Base-by-base conservation (phyloP, 768 basidiomycete genomes). In the Lactarius trivialis region DNA sequence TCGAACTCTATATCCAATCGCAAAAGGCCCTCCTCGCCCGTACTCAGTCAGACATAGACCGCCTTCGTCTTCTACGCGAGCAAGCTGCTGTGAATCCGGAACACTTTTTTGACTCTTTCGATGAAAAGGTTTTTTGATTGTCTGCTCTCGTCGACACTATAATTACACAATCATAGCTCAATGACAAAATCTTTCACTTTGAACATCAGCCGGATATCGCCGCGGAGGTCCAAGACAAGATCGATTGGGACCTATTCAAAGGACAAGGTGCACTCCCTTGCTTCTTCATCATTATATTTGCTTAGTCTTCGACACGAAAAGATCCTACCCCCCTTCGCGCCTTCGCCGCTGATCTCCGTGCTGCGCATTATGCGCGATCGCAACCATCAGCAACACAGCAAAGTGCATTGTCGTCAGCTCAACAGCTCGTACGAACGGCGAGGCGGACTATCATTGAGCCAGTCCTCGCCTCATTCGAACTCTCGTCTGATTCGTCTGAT, bases 191-290 rank as follows among this genome's bases (percentile, higher is more conserved):
- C 36, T 73, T 76, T 65, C 69, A 66, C 55, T 64, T 86, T 50
- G 81, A 79, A 63, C 76, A 78, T 37, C 73, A 80, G 55, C 70
- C 72, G 0, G 79, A 81, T 58, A 77, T 78, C 36, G 73, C 75
- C 26, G 74, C 81, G 2, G 67, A 70, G 1, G 68, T 82, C 6
- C 82, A 83, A 4, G 70, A 78, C 60, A 76, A 77, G 34, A 75
- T 90, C 51, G 76, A 89, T 65, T 91, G 89, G 89, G 71, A 78
- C 12, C 68, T 80, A 1, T 89, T 84, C 69, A 75, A 78, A 11
- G 75, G 76, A 7, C 75, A 76, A 67, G 87, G 88, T 89, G 69
- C 55, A 76, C 71, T 39, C 59, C 28, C n/a, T n/a, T 26, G 5
- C 14, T 43, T n/a, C 12, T 51, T 7, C 28, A 12, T 26, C 24